Base-by-base conservation (phyloP, 164 flowering plant species). In the Macadamia integrifolia region DNA sequence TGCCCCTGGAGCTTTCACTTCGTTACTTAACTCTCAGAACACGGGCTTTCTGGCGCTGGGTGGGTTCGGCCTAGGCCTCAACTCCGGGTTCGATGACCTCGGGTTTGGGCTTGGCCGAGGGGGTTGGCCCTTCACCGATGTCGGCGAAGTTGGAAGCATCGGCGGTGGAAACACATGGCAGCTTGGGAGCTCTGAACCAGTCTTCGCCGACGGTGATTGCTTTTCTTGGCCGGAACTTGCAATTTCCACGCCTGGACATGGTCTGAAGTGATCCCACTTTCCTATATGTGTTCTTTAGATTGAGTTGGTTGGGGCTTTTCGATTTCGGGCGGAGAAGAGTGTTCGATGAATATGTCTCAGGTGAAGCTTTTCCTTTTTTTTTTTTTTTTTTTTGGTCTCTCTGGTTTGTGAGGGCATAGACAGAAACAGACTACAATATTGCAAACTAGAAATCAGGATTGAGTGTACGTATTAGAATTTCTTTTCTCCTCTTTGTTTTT, bases 141-240 rank as follows among this genome's bases (percentile, higher is more conserved):
- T 68, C 1, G 83, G 66, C 29, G 78, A 60, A 11, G 72, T 67
- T 28, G 66, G 69, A 35, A 35, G 40, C 40, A 35, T 35, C 46
- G 69, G 30, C 5, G 67, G 50, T 42, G 66, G 6, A 62, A 40
- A 68, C 77, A 65, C 85, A 68, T 85, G 89, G 93, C 91, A 84
- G 70, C 17, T 87, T 8, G 90, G 80, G 72, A 78, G 55, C 31
- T 72, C 70, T 69, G 84, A 79, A 23, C 64, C 46, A 61, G 84
- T 79, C 30, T 68, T 77, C 65, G 83, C 69, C 42, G 72, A 73
- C 6, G 85, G 79, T 1, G 87, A 81, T 30, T 82, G 81, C 71
- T 86, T 84, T 61, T 52, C 73, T 56, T 83, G 88, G 86, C 86
- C 88, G 6, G 89, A 86, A 2, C 83, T 86, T 55, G 84, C 86